These are phyloP conservation scores for Dactylis glomerata DNA, from an alignment of 176 grass and related monocot species.

Conservation along the genomic window DNA sequence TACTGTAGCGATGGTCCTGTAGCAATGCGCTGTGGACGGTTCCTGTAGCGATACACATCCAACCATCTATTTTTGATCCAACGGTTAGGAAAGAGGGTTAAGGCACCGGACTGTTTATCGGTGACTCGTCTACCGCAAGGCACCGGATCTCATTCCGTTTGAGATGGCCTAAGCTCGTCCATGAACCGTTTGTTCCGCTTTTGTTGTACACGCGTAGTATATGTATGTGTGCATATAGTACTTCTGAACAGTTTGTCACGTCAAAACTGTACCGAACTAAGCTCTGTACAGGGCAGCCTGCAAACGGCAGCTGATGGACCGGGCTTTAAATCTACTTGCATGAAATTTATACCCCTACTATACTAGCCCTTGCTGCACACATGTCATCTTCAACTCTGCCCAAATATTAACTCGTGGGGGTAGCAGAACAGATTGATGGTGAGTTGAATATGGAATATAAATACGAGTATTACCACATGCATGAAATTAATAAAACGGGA, in stretches of 20 bases:
- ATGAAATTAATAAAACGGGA: background rate
- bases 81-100: too few relatives aligned
- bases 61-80: too few relatives aligned
- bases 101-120: too few relatives aligned
- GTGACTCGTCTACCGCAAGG: too few relatives aligned
- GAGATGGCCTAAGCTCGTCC: too few relatives aligned
- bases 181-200: constrained; percentile 14
- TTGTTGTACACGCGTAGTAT: constrained; percentile 35
- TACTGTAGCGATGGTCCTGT: too few relatives aligned
- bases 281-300: constrained; percentile 44
- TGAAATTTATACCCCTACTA: constrained; percentile 27
- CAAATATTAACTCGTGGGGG: constrained; percentile 9
- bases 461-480: background rate
- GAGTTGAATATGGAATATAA: background rate
- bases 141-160: too few relatives aligned
- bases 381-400: constrained; percentile 27
- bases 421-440: background rate
- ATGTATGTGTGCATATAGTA: background rate
- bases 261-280: constrained; percentile 47
- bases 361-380: background rate
- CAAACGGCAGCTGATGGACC: constrained; percentile 47
- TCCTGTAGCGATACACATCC: too few relatives aligned
- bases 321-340: constrained; percentile 42
- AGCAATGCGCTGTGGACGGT: too few relatives aligned
- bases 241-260: constrained; percentile 69